Conservation (phyloP, 2,329 filamentous ascomycete genomes). For the Trichoderma cornu-damae region DNA sequence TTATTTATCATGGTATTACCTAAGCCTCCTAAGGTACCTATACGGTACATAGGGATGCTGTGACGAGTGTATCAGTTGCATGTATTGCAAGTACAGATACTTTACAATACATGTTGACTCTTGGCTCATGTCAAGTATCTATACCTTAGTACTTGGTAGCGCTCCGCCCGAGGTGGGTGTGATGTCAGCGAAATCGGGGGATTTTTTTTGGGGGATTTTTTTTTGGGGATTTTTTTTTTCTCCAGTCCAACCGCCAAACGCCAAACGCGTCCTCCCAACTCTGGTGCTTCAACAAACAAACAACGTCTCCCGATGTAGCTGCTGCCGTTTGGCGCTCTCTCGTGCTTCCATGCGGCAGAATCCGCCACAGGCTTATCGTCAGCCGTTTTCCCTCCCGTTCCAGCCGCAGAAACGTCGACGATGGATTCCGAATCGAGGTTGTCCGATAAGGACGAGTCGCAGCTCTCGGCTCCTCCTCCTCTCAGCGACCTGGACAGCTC, state of each 20-base stretch:
- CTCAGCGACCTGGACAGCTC: conserved; percentile 20
- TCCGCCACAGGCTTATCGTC: neutral
- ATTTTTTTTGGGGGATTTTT: no score
- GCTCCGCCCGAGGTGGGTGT: neutral
- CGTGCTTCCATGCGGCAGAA: neutral
- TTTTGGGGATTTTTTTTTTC: no score
- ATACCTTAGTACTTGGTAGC: neutral
- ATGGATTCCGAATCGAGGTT: conserved; percentile 31
- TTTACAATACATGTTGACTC: no score
- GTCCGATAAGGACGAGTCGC: conserved; percentile 33
- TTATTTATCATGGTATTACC: no score
- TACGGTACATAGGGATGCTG: no score
- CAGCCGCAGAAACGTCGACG: conserved; percentile 13
- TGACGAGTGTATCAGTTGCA: no score
- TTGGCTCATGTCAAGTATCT: neutral
- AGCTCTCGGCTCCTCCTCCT: conserved; percentile 28
- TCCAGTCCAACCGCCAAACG: no score
- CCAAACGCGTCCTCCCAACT: conserved; percentile 14
- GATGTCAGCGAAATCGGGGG: neutral
- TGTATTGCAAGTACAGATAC: neutral
- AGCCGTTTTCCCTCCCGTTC: no score
- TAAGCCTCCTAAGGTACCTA: no score
- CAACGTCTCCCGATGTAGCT: conserved; percentile 8
- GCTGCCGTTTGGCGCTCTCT: neutral
- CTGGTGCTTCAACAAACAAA: neutral